Base-by-base conservation (phyloP, 495 filamentous ascomycete genomes). In the Chaetomium fimeti region DNA sequence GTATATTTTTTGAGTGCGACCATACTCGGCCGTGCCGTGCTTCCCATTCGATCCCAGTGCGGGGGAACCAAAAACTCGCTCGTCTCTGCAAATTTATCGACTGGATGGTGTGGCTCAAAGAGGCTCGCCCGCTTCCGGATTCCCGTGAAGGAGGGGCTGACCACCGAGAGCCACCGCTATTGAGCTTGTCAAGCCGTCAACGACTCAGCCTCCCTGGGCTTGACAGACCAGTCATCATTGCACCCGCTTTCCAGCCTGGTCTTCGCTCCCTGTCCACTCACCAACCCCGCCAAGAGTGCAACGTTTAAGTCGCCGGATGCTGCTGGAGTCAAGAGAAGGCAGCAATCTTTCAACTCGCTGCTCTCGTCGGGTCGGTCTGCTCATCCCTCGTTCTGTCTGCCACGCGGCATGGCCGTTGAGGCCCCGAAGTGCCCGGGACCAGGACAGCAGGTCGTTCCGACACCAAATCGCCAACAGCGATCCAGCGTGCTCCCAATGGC, bases 81-180 rank as follows among this genome's bases (percentile, higher is more conserved):
- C 20, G 22, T 24, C 57, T 51, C 38, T 59, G 32, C 49, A 3
- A 56, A 12, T 43, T 27, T 24, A 27, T 32, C n/a, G 32, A 36
- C 32, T 66, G 61, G 4, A n/a, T 20, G 55, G 62, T 62, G 68
- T 63, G 64, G 64, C 67, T 67, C 69, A 69, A 24, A 18, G 22
- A 38, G 51, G 43, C 53, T 53, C 2, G 18, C 18, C 60, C 45
- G 59, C 59, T 51, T 57, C 42, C 57, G 51, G 38, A 22, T 22
- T 38, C 12, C 42, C 64, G 15, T 58, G 13, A 24, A 13, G 57
- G 63, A 60, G 57, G 55, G 49, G 55, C 55, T 42, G 61, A 22
- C 16, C 22, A 12, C 57, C 25, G 32, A 36, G 32, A 36, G 32
- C 32, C 32, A 36, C 5, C 32, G n/a, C 32, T 36, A 9, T 36